These are phyloP conservation scores for Centaurea solstitialis DNA, from an alignment of 129 eudicot species.

Conservation along the genomic window DNA sequence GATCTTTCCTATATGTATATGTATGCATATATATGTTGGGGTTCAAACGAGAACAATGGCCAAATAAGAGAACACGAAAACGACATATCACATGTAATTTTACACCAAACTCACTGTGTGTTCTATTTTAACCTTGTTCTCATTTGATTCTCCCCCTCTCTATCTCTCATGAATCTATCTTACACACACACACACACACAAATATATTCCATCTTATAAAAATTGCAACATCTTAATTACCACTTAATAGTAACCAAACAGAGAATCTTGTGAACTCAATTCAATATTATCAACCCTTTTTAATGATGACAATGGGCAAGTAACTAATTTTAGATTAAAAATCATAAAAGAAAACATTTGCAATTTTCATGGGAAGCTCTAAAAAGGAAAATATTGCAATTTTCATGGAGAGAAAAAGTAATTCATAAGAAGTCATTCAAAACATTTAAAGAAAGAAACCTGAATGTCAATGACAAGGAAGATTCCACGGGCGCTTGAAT, in stretches of 20 bases:
- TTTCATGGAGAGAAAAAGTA: conserved; percentile 6
- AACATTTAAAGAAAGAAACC: conserved; percentile 41
- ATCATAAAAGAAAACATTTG: not conserved
- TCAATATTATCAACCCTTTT: not conserved
- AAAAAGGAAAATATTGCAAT: not conserved
- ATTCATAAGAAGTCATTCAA: not conserved
- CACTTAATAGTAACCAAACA: not conserved
- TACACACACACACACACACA: no score
- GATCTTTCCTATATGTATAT: no score
- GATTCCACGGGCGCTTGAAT: conserved; percentile 69
- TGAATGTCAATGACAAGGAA: conserved; percentile 83
- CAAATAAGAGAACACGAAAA: no score
- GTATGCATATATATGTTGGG: no score
- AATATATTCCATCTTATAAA: not conserved
- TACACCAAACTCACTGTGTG: no score
- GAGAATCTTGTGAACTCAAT: not conserved
- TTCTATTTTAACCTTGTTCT: no score
- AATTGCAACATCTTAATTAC: not conserved
- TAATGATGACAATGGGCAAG: no score
- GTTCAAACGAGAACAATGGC: no score
- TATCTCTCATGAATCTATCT: no score
- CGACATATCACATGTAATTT: no score
- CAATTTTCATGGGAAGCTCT: not conserved
- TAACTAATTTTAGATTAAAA: not conserved
- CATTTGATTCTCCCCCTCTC: no score